These are phyloP conservation scores for Pyracantha coccinea DNA, from an alignment of 331 rosid species.

Conservation along the genomic window DNA sequence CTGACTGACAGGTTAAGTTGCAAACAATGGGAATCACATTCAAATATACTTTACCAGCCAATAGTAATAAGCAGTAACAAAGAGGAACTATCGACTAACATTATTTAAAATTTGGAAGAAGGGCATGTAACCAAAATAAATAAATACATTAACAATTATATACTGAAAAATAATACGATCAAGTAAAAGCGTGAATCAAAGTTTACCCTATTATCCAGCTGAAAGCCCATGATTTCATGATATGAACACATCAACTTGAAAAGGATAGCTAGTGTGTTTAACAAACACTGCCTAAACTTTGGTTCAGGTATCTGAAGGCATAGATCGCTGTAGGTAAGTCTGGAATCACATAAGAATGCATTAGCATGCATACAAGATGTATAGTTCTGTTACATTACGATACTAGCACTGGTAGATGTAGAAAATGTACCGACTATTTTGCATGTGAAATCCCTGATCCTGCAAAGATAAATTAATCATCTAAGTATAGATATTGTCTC, in stretches of 20 bases:
- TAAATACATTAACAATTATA: slow-evolving; percentile 13
- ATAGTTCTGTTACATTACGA: neutral
- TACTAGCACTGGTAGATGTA: slow-evolving; percentile 12
- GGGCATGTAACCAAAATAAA: neutral
- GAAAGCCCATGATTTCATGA: slow-evolving; percentile 83
- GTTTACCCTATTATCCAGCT: slow-evolving; percentile 63
- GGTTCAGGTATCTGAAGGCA: slow-evolving; percentile 94
- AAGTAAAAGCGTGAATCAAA: neutral
- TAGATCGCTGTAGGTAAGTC: slow-evolving; percentile 96
- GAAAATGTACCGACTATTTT: slow-evolving; percentile 69
- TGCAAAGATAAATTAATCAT: slow-evolving; percentile 33
- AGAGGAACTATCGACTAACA: neutral
- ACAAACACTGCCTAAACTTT: slow-evolving; percentile 81
- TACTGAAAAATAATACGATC: neutral
- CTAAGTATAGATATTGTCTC: slow-evolving; percentile 6
- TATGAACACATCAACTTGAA: slow-evolving; percentile 85
- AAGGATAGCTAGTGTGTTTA: slow-evolving; percentile 69
- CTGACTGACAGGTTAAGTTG: neutral
- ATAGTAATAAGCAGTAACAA: neutral
- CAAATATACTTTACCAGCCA: neutral
- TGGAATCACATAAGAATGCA: slow-evolving; percentile 34
- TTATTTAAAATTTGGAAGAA: neutral
- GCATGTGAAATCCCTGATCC: slow-evolving; percentile 62
- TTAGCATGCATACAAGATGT: slow-evolving; percentile 17
- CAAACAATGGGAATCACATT: neutral